Conservation (phyloP, 139 green algal species). For the Eudorina sp. region DNA sequence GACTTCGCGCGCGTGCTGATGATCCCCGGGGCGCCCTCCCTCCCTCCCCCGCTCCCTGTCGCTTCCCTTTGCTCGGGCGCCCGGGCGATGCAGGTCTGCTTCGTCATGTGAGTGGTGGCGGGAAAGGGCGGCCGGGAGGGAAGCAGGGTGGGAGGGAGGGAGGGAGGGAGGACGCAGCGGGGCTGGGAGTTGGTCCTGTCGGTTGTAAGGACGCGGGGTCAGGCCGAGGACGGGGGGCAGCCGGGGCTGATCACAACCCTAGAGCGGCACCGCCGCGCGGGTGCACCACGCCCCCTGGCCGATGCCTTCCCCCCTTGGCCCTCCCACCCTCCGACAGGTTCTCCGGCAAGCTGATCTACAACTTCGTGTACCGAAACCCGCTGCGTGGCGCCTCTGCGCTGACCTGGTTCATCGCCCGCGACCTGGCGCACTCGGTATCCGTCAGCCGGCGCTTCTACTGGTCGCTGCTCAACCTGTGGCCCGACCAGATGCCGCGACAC, state of each 20-base stretch:
- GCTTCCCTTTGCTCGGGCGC: not conserved
- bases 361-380: slow-evolving; percentile 50
- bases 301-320: not conserved
- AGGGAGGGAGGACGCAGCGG: too few species aligned
- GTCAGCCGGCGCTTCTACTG: slow-evolving; percentile 68
- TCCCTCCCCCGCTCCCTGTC: not conserved
- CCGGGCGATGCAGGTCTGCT: slow-evolving; percentile 28
- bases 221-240: too few species aligned
- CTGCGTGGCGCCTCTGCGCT: not conserved
- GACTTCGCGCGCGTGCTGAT: not conserved
- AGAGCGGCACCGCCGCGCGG: too few species aligned
- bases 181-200: too few species aligned
- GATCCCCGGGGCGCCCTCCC: not conserved
- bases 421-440: slow-evolving; percentile 56
- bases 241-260: too few species aligned
- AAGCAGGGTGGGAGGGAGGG: too few species aligned
- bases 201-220: too few species aligned
- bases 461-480: slow-evolving; percentile 68
- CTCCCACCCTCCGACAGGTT: not conserved
- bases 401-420: slow-evolving; percentile 50
- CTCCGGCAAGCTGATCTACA: slow-evolving; percentile 54
- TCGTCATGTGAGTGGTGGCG: slow-evolving; percentile 45
- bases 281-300: too few species aligned
- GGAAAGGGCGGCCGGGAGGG: not conserved
- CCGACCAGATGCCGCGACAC: slow-evolving; percentile 63